Conservation (phyloP, 352 stramenopile species). For the Phytophthora palmivora region DNA sequence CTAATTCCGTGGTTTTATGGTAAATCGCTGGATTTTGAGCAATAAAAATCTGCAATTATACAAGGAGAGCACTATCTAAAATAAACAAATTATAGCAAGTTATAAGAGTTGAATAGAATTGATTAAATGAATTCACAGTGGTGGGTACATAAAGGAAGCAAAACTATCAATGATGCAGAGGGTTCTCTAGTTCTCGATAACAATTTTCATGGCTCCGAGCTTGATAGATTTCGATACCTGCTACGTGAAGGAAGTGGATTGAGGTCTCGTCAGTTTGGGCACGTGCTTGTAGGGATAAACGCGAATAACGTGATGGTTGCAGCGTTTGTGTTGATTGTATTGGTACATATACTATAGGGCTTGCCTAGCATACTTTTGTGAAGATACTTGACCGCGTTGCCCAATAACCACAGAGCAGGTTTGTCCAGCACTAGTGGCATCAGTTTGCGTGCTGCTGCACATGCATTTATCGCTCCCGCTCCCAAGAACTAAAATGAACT, state of each 20-base stretch:
- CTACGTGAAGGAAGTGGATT: slow-evolving; percentile 25
- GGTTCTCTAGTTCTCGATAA: not conserved
- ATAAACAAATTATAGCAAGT: too few relatives aligned
- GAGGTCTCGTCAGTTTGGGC: slow-evolving; percentile 21
- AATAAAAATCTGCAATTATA: slow-evolving; percentile 1
- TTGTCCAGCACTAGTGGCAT: not conserved
- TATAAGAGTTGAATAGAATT: too few relatives aligned
- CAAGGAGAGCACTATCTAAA: too few relatives aligned
- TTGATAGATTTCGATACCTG: slow-evolving; percentile 14
- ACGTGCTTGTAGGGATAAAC: slow-evolving; percentile 3
- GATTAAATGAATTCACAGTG: too few relatives aligned
- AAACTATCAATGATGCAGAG: not conserved
- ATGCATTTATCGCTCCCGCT: too few relatives aligned
- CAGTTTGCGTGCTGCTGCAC: too few relatives aligned
- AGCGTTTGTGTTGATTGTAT: slow-evolving; percentile 5
- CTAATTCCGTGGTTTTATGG: slow-evolving; percentile 17
- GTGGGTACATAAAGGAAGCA: too few relatives aligned
- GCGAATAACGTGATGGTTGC: not conserved
- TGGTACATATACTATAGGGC: not conserved
- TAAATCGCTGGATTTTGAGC: slow-evolving; percentile 9
- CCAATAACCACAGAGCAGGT: not conserved
- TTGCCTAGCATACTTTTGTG: slow-evolving; percentile 1
- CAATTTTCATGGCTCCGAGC: not conserved
- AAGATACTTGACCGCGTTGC: slow-evolving; percentile 7
- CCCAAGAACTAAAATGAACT: too few relatives aligned